A percentile compares a stretch with the other conserved stretches of the same genome.
Conservation (phyloP, 2,329 filamentous ascomycete genomes). For the Drechslerella coelobrocha region DNA sequence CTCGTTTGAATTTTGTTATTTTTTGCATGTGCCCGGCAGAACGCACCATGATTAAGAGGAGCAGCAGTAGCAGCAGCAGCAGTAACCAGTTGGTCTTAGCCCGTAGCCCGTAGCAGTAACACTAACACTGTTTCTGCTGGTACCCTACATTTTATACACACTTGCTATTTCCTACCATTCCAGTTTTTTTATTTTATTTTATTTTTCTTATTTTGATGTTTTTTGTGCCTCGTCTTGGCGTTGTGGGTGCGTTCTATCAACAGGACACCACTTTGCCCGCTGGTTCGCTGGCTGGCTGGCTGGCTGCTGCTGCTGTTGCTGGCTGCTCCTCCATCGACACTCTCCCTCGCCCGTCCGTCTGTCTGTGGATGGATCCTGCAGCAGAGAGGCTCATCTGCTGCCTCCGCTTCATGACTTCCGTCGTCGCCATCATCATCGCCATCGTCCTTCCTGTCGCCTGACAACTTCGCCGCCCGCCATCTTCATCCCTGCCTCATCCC, state of each 20-base stretch:
- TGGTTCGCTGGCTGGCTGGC: background rate
- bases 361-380: slow-evolving; percentile 9
- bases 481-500: background rate
- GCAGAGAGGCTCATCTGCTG: background rate
- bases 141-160: background rate
- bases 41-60: no score
- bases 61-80: no score
- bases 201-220: background rate
- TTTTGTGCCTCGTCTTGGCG: background rate
- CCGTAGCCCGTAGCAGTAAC: no score
- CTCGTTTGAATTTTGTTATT: no score
- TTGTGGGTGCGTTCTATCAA: background rate
- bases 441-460: background rate
- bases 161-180: background rate
- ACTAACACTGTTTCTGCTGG: background rate
- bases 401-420: slow-evolving; percentile 12
- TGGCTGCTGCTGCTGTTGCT: no score
- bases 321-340: slow-evolving; percentile 11
- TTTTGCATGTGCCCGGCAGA: no score
- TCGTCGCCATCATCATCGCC: slow-evolving; percentile 24
- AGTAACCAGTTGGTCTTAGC: no score
- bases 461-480: slow-evolving; percentile 20
- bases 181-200: background rate
- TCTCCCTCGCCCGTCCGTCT: background rate
- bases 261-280: slow-evolving; percentile 1